Evolutionary conservation across 2,329 filamentous ascomycete genomes (phyloP).

Genomic region (Colletotrichum limetticola): DNA sequence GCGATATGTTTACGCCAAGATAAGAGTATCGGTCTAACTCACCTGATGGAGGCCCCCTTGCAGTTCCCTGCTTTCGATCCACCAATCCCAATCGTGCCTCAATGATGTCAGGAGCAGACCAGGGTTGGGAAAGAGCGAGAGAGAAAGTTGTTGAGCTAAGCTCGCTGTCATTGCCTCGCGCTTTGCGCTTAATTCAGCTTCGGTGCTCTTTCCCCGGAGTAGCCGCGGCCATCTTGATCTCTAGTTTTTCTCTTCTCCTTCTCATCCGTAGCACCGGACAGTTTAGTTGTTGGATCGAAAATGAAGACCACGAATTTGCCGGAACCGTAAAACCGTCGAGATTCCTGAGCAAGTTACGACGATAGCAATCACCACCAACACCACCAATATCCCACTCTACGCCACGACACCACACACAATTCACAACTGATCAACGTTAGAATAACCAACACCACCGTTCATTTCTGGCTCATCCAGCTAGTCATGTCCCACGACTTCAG

Average conservation of each 20-base stretch:
- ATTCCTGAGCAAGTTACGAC: background rate
- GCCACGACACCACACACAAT: background rate
- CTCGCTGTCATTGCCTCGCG: constrained; percentile 18
- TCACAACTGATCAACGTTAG: constrained; percentile 18
- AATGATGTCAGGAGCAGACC: constrained; percentile 35
- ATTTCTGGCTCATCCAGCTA: constrained; percentile 12
- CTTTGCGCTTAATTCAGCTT: constrained; percentile 6
- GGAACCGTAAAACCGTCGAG: constrained; percentile 5
- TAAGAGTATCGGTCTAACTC: background rate
- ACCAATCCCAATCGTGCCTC: constrained; percentile 28
- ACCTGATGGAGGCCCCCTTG: background rate
- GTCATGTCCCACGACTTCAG: constrained; percentile 27
- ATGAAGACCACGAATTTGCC: constrained; percentile 13
- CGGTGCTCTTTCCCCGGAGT: background rate
- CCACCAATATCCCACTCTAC: background rate
- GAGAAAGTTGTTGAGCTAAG: constrained; percentile 28
- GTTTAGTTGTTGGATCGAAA: background rate
- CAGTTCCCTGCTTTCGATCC: constrained; percentile 24
- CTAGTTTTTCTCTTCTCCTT: background rate
- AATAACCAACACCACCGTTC: background rate
- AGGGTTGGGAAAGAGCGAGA: constrained; percentile 11
- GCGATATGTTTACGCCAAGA: too few relatives aligned
- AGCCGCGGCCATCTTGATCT: background rate
- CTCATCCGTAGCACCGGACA: background rate
- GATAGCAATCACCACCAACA: background rate